Conservation (phyloP, 1,139 yeast genomes). For the Eremothecium coryli region DNA sequence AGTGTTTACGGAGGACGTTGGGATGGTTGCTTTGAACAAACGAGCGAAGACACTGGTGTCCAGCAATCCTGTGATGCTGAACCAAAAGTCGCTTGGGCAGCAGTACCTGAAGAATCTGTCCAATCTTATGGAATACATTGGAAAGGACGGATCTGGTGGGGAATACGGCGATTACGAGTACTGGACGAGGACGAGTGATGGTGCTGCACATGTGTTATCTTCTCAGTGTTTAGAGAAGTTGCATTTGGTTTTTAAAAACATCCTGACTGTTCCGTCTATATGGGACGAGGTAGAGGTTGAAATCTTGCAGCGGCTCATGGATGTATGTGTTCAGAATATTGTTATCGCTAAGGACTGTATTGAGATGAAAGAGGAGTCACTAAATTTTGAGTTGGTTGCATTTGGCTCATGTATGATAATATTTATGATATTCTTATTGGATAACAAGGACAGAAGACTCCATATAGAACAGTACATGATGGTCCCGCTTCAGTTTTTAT, state of each 20-base stretch:
- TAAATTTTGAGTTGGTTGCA: constrained; percentile 21
- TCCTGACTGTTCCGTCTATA: constrained; percentile 12
- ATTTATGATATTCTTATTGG: constrained; percentile 36
- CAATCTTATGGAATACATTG: constrained; percentile 9
- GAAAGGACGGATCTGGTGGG: constrained; percentile 7
- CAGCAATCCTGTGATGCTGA: constrained; percentile 15
- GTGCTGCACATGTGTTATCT: constrained; percentile 10
- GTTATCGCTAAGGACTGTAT: constrained; percentile 3
- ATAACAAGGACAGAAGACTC: constrained; percentile 36
- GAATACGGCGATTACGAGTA: constrained; percentile 13
- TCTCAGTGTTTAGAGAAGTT: constrained; percentile 14
- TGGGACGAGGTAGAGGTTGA: constrained; percentile 11
- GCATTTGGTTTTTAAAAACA: constrained; percentile 16
- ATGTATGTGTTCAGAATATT: constrained; percentile 19
- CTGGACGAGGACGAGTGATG: constrained; percentile 15
- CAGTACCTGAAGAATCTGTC: constrained; percentile 20
- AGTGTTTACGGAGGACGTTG: constrained; percentile 3
- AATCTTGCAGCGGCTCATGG: constrained; percentile 13
- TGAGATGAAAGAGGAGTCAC: constrained; percentile 1
- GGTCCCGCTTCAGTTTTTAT: constrained; percentile 36
- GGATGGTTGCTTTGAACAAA: constrained; percentile 10
- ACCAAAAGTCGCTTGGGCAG: constrained; percentile 15
- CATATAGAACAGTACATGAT: constrained; percentile 39
- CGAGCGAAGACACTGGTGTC: constrained; percentile 11
- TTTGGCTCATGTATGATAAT: constrained; percentile 36